These are phyloP conservation scores for Kewa caespitosa DNA, from an alignment of 179 eudicot genomes.

Conservation along the genomic window DNA sequence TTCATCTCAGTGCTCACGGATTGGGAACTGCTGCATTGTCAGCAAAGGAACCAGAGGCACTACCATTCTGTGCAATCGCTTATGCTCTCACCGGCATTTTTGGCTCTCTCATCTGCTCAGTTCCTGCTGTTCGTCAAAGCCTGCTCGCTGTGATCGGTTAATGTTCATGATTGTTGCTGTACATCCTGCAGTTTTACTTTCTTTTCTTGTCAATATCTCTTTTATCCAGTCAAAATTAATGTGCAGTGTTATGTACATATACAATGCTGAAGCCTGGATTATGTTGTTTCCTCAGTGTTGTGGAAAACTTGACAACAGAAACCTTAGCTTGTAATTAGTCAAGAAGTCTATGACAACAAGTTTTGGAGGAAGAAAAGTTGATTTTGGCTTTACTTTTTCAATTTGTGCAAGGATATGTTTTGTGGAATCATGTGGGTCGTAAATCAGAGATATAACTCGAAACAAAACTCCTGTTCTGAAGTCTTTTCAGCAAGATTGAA, in stretches of 20 bases:
- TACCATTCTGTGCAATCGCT: slow-evolving; percentile 96
- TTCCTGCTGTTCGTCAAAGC: slow-evolving; percentile 83
- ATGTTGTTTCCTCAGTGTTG: neutral
- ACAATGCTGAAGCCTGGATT: neutral
- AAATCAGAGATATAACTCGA: too few relatives aligned
- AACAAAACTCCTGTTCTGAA: too few relatives aligned
- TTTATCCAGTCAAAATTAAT: neutral
- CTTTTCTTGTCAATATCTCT: neutral
- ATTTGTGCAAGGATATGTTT: too few relatives aligned
- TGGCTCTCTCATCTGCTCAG: slow-evolving; percentile 80
- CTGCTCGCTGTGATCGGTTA: slow-evolving; percentile 79
- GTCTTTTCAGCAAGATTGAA: too few relatives aligned
- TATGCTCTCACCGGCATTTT: slow-evolving; percentile 91
- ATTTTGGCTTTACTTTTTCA: too few relatives aligned
- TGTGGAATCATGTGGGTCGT: too few relatives aligned
- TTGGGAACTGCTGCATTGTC: slow-evolving; percentile 97
- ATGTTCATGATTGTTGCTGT: slow-evolving; percentile 8
- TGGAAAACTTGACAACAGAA: neutral
- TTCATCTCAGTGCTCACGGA: slow-evolving; percentile 78
- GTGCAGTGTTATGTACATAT: slow-evolving; percentile 7
- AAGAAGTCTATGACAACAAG: too few relatives aligned
- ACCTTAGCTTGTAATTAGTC: neutral
- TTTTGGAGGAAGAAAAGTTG: too few relatives aligned
- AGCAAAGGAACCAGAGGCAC: slow-evolving; percentile 98
- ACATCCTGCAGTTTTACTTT: neutral